phyloP scores from a whole-genome alignment of 192 early-diverging fungal genomes.

The Backusella psychrophila region DNA sequence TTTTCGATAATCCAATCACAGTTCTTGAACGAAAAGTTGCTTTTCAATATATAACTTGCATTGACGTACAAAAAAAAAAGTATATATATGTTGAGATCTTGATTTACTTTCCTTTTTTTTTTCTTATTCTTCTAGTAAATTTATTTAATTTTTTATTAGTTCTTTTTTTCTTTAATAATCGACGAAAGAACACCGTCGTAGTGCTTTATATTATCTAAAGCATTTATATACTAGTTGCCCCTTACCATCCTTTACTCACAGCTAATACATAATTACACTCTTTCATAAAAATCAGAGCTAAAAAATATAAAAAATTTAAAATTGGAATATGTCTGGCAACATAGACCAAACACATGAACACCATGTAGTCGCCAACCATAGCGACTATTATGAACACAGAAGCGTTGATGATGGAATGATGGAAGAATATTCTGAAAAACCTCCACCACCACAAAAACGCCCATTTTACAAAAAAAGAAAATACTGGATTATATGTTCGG shows the following conservation, averaged over 20 bases:
- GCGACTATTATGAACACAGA: slow-evolving; percentile 9
- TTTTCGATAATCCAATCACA: background rate
- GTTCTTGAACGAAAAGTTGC: background rate
- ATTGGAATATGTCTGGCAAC: background rate
- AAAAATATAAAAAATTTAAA: background rate
- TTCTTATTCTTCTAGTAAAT: background rate
- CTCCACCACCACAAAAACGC: slow-evolving; percentile 19
- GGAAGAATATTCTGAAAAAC: slow-evolving; percentile 35
- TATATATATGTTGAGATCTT: background rate
- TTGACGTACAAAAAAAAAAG: background rate
- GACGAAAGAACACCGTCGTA: background rate
- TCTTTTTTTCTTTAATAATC: background rate
- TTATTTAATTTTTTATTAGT: background rate
- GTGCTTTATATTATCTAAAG: background rate
- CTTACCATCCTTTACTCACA: background rate
- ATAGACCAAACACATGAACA: slow-evolving; percentile 9
- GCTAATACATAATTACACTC: background rate
- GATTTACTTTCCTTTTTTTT: background rate
- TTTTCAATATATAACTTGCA: background rate
- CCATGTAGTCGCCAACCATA: background rate
- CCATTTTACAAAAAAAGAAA: slow-evolving; percentile 47
- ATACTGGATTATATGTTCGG: slow-evolving; percentile 55
- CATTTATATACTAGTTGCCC: background rate
- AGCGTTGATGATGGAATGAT: slow-evolving; percentile 8
- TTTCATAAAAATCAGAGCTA: background rate